phyloP scores from a whole-genome alignment of 2,329 filamentous ascomycete genomes.

The Curvularia lunata region DNA sequence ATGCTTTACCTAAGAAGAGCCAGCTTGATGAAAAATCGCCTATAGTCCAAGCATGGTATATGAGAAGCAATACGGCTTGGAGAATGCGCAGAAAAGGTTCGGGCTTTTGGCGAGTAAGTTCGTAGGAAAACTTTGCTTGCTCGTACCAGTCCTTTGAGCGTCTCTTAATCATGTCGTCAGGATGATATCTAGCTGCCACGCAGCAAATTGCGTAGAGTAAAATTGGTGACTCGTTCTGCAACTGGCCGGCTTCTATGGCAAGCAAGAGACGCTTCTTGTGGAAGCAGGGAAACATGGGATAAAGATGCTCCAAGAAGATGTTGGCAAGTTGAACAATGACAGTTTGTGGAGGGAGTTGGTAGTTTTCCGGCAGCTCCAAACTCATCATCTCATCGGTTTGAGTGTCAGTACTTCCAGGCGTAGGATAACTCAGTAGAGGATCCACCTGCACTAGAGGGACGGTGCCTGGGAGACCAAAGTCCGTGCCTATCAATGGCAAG shows the following conservation, averaged over 20 bases:
- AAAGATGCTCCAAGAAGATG: conserved; percentile 36
- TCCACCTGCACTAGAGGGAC: not conserved
- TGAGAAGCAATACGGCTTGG: conserved; percentile 35
- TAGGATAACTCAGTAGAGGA: conserved; percentile 1
- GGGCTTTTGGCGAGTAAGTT: conserved; percentile 29
- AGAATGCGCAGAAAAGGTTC: conserved; percentile 31
- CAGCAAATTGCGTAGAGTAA: conserved; percentile 38
- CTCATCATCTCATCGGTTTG: conserved; percentile 1
- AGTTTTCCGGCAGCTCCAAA: conserved; percentile 12
- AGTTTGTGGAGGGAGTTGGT: conserved; percentile 24
- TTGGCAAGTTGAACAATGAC: conserved; percentile 29
- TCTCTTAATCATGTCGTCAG: conserved; percentile 25
- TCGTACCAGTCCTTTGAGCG: conserved; percentile 37
- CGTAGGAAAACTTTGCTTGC: conserved; percentile 38
- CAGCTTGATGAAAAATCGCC: conserved; percentile 41
- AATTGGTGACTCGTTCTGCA: conserved; percentile 29
- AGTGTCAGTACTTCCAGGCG: not conserved
- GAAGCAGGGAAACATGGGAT: conserved; percentile 37
- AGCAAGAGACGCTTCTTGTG: conserved; percentile 30
- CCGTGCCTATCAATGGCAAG: conserved; percentile 17
- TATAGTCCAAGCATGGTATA: conserved; percentile 29
- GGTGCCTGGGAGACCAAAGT: conserved; percentile 15
- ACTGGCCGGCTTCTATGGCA: conserved; percentile 18
- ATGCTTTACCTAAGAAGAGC: conserved; percentile 42
- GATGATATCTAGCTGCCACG: conserved; percentile 33